Conservation (phyloP, 176 grass and related monocot genomes). For the Neostapfia colusana region DNA sequence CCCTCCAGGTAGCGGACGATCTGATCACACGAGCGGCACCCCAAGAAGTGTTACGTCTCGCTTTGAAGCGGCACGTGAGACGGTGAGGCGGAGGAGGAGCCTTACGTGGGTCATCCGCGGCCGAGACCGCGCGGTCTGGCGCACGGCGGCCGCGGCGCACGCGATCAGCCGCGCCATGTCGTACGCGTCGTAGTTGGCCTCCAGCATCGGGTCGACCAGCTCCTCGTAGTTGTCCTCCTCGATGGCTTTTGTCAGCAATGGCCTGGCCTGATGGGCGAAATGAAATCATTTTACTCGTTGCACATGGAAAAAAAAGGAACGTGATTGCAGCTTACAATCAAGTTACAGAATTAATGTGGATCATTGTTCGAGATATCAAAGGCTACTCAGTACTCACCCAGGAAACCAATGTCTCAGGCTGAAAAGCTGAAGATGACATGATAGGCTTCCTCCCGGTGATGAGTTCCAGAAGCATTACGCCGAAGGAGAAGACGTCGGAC, state of each 20-base stretch:
- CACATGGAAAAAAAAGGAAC: background rate
- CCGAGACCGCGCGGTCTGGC: constrained; percentile 61
- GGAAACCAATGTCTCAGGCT: constrained; percentile 51
- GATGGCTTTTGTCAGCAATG: constrained; percentile 52
- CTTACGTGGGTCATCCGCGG: constrained; percentile 74
- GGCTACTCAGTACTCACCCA: constrained; percentile 72
- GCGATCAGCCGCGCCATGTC: constrained; percentile 71
- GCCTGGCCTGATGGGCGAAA: constrained; percentile 51
- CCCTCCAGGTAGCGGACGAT: constrained; percentile 84
- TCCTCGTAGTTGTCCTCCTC: constrained; percentile 62
- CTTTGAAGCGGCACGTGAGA: background rate
- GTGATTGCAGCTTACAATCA: background rate
- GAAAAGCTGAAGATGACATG: constrained; percentile 23
- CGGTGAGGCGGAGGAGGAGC: background rate
- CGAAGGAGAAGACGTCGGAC: constrained; percentile 89
- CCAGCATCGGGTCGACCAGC: constrained; percentile 56
- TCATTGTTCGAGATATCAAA: background rate
- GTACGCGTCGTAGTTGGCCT: constrained; percentile 60
- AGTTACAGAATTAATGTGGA: background rate
- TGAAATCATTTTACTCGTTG: background rate
- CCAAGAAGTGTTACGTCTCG: background rate
- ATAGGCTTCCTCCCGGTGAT: constrained; percentile 74
- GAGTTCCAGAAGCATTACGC: constrained; percentile 83
- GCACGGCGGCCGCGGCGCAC: constrained; percentile 75
- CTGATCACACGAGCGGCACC: constrained; percentile 24